Percentiles rank a stretch among this genome's conserved stretches.
Evolutionary conservation across 768 basidiomycete species (phyloP).

Genomic region (Amanita pallidorosea): DNA sequence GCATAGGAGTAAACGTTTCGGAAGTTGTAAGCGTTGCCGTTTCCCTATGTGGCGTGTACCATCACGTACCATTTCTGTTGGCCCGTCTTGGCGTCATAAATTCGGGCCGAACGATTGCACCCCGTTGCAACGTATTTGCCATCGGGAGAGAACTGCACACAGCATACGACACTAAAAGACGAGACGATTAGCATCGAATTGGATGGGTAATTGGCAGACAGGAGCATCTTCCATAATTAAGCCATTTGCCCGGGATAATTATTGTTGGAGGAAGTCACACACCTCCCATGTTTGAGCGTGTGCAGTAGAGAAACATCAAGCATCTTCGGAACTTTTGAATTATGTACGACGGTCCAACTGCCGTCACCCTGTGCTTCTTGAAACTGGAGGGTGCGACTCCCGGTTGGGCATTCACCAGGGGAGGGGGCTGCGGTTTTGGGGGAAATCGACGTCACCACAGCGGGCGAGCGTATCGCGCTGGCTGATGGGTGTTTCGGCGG

Average conservation of each 20-base stretch:
- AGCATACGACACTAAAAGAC: slow-evolving; percentile 50
- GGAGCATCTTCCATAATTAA: neutral
- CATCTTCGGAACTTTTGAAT: slow-evolving; percentile 58
- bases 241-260: neutral
- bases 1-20: neutral
- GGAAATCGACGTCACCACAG: neutral
- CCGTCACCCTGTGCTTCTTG: neutral
- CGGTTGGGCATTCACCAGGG: neutral
- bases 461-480: neutral
- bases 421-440: neutral
- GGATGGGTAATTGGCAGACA: neutral
- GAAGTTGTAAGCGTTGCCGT: neutral
- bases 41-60: neutral
- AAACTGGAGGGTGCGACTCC: neutral
- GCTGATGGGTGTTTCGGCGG: neutral
- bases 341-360: slow-evolving; percentile 86
- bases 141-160: slow-evolving; percentile 90
- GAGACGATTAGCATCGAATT: neutral
- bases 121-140: slow-evolving; percentile 89
- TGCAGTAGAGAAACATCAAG: slow-evolving; percentile 72
- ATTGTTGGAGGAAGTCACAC: neutral
- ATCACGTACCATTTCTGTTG: slow-evolving; percentile 64
- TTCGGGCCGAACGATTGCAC: slow-evolving; percentile 89
- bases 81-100: slow-evolving; percentile 90
- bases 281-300: slow-evolving; percentile 80